Conservation (phyloP, 306 rosid species). For the Cucumis cinereus region DNA sequence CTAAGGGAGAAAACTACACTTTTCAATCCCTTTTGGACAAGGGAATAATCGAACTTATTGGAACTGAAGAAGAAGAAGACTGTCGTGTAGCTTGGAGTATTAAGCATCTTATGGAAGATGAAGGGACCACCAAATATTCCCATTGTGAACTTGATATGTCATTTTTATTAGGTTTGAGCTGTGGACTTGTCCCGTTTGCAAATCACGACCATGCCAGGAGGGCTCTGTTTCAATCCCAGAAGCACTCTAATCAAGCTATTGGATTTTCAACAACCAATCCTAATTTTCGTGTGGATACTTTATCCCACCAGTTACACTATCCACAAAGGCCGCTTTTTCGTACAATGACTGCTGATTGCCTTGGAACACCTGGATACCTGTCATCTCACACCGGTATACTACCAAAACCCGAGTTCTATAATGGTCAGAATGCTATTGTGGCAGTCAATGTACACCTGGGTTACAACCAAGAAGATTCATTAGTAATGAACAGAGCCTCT, state of each 20-base stretch:
- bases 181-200: constrained; percentile 76
- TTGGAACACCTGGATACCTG: constrained; percentile 45
- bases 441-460: constrained; percentile 94
- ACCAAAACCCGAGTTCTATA: constrained; percentile 66
- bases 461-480: constrained; percentile 90
- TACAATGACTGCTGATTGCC: constrained; percentile 70
- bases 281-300: constrained; percentile 69
- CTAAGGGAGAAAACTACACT: constrained; percentile 34
- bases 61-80: constrained; percentile 96
- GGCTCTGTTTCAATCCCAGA: constrained; percentile 82
- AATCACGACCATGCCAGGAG: constrained; percentile 97
- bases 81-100: constrained; percentile 76
- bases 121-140: constrained; percentile 49
- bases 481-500: constrained; percentile 93
- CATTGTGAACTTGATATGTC: constrained; percentile 96
- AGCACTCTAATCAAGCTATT: constrained; percentile 94
- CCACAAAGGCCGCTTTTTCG: constrained; percentile 84
- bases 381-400: constrained; percentile 22
- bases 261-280: constrained; percentile 72
- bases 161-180: constrained; percentile 69
- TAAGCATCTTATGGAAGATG: constrained; percentile 33
- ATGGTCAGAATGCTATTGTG: constrained; percentile 93
- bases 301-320: constrained; percentile 71
- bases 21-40: constrained; percentile 50
- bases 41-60: constrained; percentile 76